These are phyloP conservation scores for Cyclanthera cordifolia DNA, from an alignment of 306 rosid species.

Conservation along the genomic window DNA sequence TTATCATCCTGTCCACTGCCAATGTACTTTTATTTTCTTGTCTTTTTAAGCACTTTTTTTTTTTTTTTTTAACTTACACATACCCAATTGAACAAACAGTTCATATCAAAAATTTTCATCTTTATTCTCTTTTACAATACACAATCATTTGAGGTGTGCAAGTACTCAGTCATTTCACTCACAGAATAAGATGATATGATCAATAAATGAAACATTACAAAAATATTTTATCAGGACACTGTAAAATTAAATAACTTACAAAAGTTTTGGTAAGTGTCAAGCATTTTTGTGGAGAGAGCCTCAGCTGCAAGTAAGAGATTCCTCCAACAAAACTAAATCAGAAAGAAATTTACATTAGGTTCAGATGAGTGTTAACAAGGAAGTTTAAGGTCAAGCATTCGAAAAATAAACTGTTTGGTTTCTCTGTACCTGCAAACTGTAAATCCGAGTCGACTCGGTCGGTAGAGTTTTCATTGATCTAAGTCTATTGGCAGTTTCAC, in stretches of 20 bases:
- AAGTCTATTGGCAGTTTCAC: conserved; percentile 59
- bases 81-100: no score
- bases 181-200: neutral
- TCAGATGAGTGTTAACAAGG: neutral
- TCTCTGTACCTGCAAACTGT: conserved; percentile 49
- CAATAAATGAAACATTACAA: neutral
- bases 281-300: conserved; percentile 38
- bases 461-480: conserved; percentile 74
- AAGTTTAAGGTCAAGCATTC: neutral
- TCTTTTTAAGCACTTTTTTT: neutral
- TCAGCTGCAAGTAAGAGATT: conserved; percentile 92
- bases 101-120: neutral
- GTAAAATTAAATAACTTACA: neutral
- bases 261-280: neutral
- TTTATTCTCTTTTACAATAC: neutral
- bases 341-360: neutral
- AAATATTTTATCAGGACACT: neutral
- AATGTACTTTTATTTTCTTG: no score
- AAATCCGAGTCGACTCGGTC: conserved; percentile 71
- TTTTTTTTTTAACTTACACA: neutral
- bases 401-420: neutral
- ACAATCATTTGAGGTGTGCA: conserved; percentile 5
- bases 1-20: neutral
- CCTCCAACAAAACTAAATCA: conserved; percentile 83
- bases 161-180: neutral